These are phyloP conservation scores for Drechslerella stenobrocha DNA, from an alignment of 2,329 filamentous ascomycete species.

Conservation along the genomic window DNA sequence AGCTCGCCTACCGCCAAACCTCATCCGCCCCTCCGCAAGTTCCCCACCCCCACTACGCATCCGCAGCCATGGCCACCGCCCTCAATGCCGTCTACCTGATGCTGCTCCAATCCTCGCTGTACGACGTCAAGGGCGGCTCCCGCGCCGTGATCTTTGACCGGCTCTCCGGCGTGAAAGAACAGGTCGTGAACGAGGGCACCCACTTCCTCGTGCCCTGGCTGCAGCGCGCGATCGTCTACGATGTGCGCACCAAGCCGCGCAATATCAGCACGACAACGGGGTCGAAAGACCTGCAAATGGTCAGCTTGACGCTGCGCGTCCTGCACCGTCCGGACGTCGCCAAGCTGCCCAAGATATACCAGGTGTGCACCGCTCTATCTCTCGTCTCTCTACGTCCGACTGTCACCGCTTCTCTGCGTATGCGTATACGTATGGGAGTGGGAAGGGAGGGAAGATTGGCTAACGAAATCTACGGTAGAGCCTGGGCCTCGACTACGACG, in stretches of 20 bases:
- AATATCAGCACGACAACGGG: constrained; percentile 98
- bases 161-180: constrained; percentile 85
- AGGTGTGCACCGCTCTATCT: constrained; percentile 64
- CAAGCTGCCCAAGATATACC: constrained; percentile 94
- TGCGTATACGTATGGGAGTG: too few relatives aligned
- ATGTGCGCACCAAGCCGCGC: constrained; percentile 94
- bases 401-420: too few relatives aligned
- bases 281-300: constrained; percentile 99
- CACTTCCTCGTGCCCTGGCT: constrained; percentile 96
- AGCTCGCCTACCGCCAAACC: constrained; percentile 14
- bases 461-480: too few relatives aligned
- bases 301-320: constrained; percentile 94
- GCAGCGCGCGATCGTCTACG: constrained; percentile 90
- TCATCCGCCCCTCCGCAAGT: constrained; percentile 9
- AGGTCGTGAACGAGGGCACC: constrained; percentile 91
- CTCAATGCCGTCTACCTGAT: constrained; percentile 68
- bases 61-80: constrained; percentile 58
- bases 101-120: constrained; percentile 76
- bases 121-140: constrained; percentile 94
- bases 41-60: neutral
- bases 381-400: neutral
- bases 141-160: constrained; percentile 98
- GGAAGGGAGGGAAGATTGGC: too few relatives aligned
- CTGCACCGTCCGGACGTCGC: constrained; percentile 92
- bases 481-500: constrained; percentile 97